phyloP scores from a whole-genome alignment of 2,329 filamentous ascomycete species.

The Juglanconis oblonga region DNA sequence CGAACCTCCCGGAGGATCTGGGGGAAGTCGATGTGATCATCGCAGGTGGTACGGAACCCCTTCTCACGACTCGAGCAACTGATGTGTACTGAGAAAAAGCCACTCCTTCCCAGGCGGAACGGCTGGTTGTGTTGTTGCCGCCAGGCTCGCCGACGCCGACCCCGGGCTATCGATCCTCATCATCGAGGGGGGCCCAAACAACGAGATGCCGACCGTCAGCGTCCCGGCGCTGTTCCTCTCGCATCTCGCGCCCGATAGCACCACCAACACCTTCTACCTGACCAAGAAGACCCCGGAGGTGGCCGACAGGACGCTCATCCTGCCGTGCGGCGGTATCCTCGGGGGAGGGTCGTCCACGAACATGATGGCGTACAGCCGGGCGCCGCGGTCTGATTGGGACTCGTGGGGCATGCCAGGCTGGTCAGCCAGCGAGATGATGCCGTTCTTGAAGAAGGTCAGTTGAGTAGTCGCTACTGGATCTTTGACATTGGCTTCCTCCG shows the following conservation, averaged over 20 bases:
- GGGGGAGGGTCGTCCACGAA: constrained; percentile 53
- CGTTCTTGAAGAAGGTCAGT: constrained; percentile 46
- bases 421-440: constrained; percentile 36
- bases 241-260: constrained; percentile 39
- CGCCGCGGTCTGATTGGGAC: constrained; percentile 30
- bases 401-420: constrained; percentile 26
- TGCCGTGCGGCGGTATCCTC: constrained; percentile 40
- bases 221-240: constrained; percentile 48
- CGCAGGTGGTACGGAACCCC: too few relatives aligned
- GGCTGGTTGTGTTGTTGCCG: constrained; percentile 47
- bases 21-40: too few relatives aligned
- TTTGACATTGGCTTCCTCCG: too few relatives aligned
- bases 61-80: too few relatives aligned
- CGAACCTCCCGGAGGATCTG: too few relatives aligned
- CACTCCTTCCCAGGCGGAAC: constrained; percentile 35
- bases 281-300: constrained; percentile 42
- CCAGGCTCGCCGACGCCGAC: constrained; percentile 47
- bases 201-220: constrained; percentile 44
- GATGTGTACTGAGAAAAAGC: too few relatives aligned
- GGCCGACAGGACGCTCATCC: constrained; percentile 37
- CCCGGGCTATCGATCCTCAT: constrained; percentile 48
- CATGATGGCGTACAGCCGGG: constrained; percentile 37
- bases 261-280: constrained; percentile 43
- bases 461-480: background rate
- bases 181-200: constrained; percentile 53